phyloP scores from a whole-genome alignment of 225 moss, liverwort and hornwort species.

The Antitrichia curtipendula region DNA sequence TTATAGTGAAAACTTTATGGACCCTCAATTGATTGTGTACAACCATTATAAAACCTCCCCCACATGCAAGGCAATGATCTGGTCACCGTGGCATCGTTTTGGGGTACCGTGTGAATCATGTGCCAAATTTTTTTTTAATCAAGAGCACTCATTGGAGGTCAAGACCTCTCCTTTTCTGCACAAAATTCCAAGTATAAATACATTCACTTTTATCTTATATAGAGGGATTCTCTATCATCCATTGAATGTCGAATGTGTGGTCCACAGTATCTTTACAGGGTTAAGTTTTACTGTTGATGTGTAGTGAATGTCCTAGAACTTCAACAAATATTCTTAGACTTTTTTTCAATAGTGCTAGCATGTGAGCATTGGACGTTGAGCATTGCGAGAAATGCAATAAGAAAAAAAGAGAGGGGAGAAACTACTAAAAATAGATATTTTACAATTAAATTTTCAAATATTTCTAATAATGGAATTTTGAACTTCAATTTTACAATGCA shows the following conservation, averaged over 20 bases:
- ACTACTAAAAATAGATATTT: no score
- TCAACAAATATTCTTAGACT: background rate
- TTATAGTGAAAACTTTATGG: background rate
- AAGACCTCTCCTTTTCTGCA: background rate
- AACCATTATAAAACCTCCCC: background rate
- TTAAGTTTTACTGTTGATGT: background rate
- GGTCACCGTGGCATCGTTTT: background rate
- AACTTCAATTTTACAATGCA: background rate
- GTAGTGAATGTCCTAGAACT: background rate
- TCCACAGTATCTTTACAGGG: no score
- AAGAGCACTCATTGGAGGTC: background rate
- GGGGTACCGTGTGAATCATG: background rate
- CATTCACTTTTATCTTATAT: background rate
- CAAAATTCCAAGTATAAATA: background rate
- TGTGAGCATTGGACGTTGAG: background rate
- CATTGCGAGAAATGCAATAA: accelerated
- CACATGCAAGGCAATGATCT: background rate
- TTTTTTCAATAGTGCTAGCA: background rate
- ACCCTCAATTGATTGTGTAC: background rate
- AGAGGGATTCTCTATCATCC: background rate
- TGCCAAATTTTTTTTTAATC: no score
- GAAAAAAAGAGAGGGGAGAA: no score
- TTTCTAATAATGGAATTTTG: no score
- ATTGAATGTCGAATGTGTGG: no score
- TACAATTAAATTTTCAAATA: no score